A percentile compares a stretch with the other conserved stretches of the same genome.
Conservation (phyloP, 306 rosid species). For the Cucurbita ficifolia region DNA sequence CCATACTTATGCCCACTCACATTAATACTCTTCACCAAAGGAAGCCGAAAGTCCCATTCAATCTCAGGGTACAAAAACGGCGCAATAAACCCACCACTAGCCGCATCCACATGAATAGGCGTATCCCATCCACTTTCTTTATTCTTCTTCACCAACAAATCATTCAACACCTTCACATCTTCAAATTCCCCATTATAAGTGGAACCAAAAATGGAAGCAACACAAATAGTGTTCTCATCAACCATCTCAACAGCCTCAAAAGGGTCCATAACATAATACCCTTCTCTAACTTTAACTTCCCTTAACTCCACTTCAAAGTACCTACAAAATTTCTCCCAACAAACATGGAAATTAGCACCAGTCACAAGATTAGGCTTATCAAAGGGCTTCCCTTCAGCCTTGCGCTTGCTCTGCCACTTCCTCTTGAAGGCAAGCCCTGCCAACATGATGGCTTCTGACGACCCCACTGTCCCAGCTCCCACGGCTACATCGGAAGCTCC, state of each 20-base stretch:
- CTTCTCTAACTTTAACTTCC: constrained; percentile 10
- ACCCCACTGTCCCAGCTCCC: constrained; percentile 7
- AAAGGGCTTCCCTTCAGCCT: neutral
- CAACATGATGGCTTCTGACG: constrained; percentile 11
- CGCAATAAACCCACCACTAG: constrained; percentile 3
- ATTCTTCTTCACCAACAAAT: constrained; percentile 1
- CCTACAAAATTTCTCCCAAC: constrained; percentile 9
- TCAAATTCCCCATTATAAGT: constrained; percentile 7
- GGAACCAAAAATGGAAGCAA: constrained; percentile 2
- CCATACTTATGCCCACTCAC: constrained; percentile 8
- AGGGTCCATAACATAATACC: constrained; percentile 11
- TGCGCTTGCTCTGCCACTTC: constrained; percentile 5
- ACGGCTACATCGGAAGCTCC: constrained; percentile 3
- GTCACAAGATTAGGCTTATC: constrained; percentile 5
- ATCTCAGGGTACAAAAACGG: constrained; percentile 8
- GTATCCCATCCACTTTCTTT: constrained; percentile 4
- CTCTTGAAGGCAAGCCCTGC: constrained; percentile 7
- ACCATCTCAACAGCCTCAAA: neutral
- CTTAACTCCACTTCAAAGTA: constrained; percentile 8
- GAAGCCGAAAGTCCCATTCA: constrained; percentile 7
- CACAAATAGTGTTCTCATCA: constrained; percentile 7
- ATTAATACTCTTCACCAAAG: constrained; percentile 8
- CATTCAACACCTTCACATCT: neutral
- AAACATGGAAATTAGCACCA: neutral
- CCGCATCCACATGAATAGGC: constrained; percentile 8